Percentiles rank a stretch among this genome's conserved stretches.
These are phyloP conservation scores for Cladosporium sp. DNA, from an alignment of 2,329 filamentous ascomycete genomes.

Conservation along the genomic window DNA sequence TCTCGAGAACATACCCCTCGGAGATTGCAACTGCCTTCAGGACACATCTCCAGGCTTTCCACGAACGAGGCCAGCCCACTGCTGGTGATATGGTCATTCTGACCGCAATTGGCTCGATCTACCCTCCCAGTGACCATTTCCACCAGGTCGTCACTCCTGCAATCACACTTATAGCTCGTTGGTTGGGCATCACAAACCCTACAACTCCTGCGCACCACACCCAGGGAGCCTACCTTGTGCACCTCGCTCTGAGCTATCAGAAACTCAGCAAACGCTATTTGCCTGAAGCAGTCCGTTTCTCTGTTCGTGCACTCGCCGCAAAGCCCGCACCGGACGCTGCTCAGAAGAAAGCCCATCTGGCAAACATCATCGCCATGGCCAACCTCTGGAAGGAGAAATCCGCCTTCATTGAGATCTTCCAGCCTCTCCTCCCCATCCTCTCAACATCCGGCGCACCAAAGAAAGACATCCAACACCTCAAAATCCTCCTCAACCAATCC, in stretches of 20 bases:
- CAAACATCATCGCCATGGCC: slow-evolving; percentile 62
- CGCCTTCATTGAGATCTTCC: slow-evolving; percentile 75
- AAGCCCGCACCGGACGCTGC: slow-evolving; percentile 34
- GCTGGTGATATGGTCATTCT: slow-evolving; percentile 78
- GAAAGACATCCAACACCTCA: slow-evolving; percentile 57
- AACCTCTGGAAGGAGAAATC: slow-evolving; percentile 69
- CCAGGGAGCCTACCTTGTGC: slow-evolving; percentile 72
- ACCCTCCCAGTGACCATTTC: slow-evolving; percentile 95
- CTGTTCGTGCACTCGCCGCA: slow-evolving; percentile 61
- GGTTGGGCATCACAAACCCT: slow-evolving; percentile 66
- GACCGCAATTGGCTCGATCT: slow-evolving; percentile 76
- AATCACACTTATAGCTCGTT: slow-evolving; percentile 76
- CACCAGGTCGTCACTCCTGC: slow-evolving; percentile 91
- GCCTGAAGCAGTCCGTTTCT: slow-evolving; percentile 81
- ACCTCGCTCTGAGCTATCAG: slow-evolving; percentile 78
- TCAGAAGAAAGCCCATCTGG: slow-evolving; percentile 50
- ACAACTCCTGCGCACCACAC: slow-evolving; percentile 64
- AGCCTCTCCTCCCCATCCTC: slow-evolving; percentile 44
- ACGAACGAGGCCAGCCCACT: slow-evolving; percentile 49
- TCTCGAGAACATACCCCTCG: slow-evolving; percentile 78
- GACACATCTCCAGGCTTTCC: slow-evolving; percentile 57
- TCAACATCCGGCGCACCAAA: slow-evolving; percentile 25
- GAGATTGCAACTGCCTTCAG: slow-evolving; percentile 75
- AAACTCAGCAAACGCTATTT: slow-evolving; percentile 77
- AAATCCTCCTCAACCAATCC: slow-evolving; percentile 57